These are phyloP conservation scores for Irpex sp. DNA, from an alignment of 1,284 basidiomycete species.

Conservation along the genomic window DNA sequence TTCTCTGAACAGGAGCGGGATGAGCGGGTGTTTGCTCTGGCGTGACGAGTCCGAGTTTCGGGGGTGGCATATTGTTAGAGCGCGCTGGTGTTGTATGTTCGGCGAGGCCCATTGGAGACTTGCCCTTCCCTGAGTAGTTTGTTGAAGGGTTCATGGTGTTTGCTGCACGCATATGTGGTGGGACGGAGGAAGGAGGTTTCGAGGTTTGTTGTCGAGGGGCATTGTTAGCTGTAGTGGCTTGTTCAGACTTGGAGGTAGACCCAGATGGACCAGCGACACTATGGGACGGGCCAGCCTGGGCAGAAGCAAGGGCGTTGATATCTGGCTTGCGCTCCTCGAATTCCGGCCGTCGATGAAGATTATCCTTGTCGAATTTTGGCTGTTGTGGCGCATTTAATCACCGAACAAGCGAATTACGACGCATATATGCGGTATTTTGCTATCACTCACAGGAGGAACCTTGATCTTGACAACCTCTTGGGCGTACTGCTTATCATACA, in stretches of 20 bases:
- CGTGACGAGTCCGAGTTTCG: conserved; percentile 5
- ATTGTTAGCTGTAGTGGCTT: not conserved
- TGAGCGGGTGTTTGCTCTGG: conserved; percentile 12
- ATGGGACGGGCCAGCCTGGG: conserved; percentile 1
- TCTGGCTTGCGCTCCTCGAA: conserved; percentile 45
- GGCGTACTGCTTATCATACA: conserved; percentile 91
- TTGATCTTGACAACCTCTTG: conserved; percentile 86
- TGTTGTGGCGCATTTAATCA: conserved; percentile 7
- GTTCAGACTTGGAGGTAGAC: conserved; percentile 4
- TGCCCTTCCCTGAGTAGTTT: conserved; percentile 19
- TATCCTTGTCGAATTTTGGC: conserved; percentile 75
- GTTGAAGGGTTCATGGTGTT: conserved; percentile 10
- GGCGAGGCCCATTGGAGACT: conserved; percentile 2
- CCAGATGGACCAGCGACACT: conserved; percentile 15
- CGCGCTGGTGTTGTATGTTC: conserved; percentile 10
- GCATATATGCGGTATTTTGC: not conserved
- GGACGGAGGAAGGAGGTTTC: conserved; percentile 13
- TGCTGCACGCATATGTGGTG: conserved; percentile 20
- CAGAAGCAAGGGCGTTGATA: conserved; percentile 8
- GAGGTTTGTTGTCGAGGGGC: not conserved
- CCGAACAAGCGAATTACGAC: not conserved
- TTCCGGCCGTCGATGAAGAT: conserved; percentile 77
- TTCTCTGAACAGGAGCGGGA: not conserved
- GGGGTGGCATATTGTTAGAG: not conserved
- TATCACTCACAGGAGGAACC: conserved; percentile 62